A percentile compares a stretch with the other conserved stretches of the same genome.
Evolutionary conservation across 306 rosid genomes (phyloP).

Genomic region (Quercus engelmannii): DNA sequence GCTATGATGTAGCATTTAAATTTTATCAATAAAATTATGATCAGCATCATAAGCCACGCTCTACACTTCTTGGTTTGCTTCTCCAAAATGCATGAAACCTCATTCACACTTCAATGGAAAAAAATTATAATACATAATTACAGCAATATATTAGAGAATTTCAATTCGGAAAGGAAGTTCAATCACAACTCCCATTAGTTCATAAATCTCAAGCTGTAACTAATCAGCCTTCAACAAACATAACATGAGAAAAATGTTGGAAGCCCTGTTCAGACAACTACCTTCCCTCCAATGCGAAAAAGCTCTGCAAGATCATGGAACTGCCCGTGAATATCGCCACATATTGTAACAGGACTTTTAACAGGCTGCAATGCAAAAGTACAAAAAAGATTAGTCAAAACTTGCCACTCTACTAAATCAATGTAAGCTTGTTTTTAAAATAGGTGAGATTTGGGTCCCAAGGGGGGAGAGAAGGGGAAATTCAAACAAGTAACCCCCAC

Average conservation of each 20-base stretch:
- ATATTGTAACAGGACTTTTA: constrained; percentile 90
- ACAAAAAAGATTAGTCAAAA: constrained; percentile 10
- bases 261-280: constrained; percentile 26
- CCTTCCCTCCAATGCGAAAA: constrained; percentile 97
- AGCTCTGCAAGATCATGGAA: constrained; percentile 99
- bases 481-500: no score
- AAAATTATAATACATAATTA: background rate
- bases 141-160: background rate
- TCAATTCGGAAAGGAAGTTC: background rate
- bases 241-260: constrained; percentile 4
- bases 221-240: constrained; percentile 10
- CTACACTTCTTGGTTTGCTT: background rate
- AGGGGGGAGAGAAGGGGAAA: no score
- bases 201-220: constrained; percentile 5
- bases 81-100: background rate
- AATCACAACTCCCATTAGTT: background rate
- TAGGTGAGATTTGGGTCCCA: no score
- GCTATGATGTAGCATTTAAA: background rate
- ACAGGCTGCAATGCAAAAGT: constrained; percentile 70
- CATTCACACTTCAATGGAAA: background rate
- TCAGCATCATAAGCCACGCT: background rate
- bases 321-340: constrained; percentile 98
- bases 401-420: constrained; percentile 13
- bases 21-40: background rate
- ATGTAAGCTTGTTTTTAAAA: background rate